Evolutionary conservation across 2,329 filamentous ascomycete genomes (phyloP).

Genomic region (Colletotrichum spinosum): DNA sequence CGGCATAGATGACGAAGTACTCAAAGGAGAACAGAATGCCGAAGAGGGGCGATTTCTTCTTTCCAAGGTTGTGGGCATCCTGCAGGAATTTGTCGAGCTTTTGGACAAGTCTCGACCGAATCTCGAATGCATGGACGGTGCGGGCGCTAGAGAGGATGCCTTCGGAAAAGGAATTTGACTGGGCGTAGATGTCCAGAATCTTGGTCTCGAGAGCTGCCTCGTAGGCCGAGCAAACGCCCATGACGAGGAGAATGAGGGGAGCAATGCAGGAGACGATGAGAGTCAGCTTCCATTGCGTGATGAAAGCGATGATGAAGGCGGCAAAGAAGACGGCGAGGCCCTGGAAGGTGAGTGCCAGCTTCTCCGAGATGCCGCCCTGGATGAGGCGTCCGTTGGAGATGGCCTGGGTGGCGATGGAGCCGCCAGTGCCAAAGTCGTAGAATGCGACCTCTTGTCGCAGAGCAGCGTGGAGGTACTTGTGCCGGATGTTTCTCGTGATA

Average conservation of each 20-base stretch:
- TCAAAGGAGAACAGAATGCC: constrained; percentile 53
- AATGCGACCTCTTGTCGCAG: constrained; percentile 63
- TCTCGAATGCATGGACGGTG: constrained; percentile 57
- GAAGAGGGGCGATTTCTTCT: constrained; percentile 52
- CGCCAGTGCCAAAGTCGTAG: constrained; percentile 57
- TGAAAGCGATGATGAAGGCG: constrained; percentile 53
- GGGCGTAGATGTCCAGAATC: constrained; percentile 49
- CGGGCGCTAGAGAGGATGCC: constrained; percentile 51
- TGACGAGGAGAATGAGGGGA: constrained; percentile 46
- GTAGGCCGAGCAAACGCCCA: constrained; percentile 42
- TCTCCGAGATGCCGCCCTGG: constrained; percentile 54
- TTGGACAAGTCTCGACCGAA: constrained; percentile 50
- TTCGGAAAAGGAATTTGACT: constrained; percentile 51
- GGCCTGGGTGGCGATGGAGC: constrained; percentile 55
- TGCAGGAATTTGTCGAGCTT: constrained; percentile 53
- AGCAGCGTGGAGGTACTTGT: constrained; percentile 61
- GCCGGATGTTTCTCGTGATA: constrained; percentile 60
- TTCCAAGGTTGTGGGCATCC: constrained; percentile 50
- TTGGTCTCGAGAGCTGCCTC: constrained; percentile 48
- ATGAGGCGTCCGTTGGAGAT: constrained; percentile 59
- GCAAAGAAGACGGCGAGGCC: constrained; percentile 51
- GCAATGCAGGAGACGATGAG: constrained; percentile 51
- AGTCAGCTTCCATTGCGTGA: constrained; percentile 57
- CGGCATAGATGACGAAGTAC: constrained; percentile 55
- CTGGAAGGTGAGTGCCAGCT: constrained; percentile 54